Conservation (phyloP, 352 stramenopile species). For the Albugo candida region DNA sequence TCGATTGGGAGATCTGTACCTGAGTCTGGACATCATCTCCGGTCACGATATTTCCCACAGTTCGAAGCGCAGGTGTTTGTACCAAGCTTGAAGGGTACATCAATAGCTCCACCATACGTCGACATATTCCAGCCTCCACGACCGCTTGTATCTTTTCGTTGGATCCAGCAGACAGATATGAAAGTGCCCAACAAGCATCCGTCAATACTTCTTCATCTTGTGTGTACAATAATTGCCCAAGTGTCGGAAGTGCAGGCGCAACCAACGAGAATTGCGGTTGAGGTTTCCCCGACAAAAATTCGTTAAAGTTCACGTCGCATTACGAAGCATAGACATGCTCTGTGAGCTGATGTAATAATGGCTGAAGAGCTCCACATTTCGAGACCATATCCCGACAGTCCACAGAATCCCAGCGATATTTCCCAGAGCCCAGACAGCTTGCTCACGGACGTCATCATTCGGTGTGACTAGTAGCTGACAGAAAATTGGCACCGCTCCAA, state of each 20-base stretch:
- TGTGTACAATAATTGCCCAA: conserved; percentile 94
- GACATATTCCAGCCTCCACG: conserved; percentile 92
- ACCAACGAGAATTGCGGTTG: conserved; percentile 72
- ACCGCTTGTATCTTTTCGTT: conserved; percentile 99
- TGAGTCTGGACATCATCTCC: conserved; percentile 98
- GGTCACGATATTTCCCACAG: conserved; percentile 98
- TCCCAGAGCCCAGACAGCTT: conserved; percentile 93
- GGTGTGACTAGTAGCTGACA: conserved; percentile 88
- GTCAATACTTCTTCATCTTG: conserved; percentile 98
- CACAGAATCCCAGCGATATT: conserved; percentile 99
- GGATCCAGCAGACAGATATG: conserved; percentile 95
- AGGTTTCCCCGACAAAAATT: conserved; percentile 94
- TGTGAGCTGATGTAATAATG: conserved; percentile 89
- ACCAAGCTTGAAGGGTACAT: conserved; percentile 67
- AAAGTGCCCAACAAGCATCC: conserved; percentile 98
- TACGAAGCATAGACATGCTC: conserved; percentile 95
- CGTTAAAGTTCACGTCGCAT: conserved; percentile 97
- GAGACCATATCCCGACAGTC: conserved; percentile 94
- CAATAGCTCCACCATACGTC: conserved; percentile 91
- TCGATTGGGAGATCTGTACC: conserved; percentile 7
- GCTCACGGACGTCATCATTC: conserved; percentile 94
- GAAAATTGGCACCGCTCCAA: conserved; percentile 95
- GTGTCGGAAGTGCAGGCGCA: conserved; percentile 82
- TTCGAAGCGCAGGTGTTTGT: conserved; percentile 65
- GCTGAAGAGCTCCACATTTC: conserved; percentile 80